A percentile compares a stretch with the other conserved stretches of the same genome.
These are phyloP conservation scores for Talaromyces islandicus DNA, from an alignment of 2,329 filamentous ascomycete genomes.

Conservation along the genomic window DNA sequence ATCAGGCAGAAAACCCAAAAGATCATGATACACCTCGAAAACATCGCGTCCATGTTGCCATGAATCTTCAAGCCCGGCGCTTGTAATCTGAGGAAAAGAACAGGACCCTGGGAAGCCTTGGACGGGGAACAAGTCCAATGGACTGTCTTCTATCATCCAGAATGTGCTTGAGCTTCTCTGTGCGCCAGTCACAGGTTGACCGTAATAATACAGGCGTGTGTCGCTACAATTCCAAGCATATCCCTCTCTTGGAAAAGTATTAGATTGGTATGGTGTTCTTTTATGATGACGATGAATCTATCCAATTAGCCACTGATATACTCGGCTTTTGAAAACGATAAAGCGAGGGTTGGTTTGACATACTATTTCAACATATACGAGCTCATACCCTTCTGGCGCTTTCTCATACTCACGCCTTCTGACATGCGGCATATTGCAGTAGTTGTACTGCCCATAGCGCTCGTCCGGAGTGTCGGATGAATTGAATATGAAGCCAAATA, in stretches of 20 bases:
- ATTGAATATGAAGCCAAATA: conserved; percentile 71
- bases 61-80: conserved; percentile 65
- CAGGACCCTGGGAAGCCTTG: conserved; percentile 67
- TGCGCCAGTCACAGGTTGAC: conserved; percentile 42
- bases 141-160: conserved; percentile 58
- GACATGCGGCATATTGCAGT: conserved; percentile 86
- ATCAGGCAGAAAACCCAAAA: conserved; percentile 61
- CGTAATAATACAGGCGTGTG: conserved; percentile 64
- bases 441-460: conserved; percentile 65
- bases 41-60: conserved; percentile 72
- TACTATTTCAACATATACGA: conserved; percentile 72
- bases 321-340: background rate
- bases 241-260: conserved; percentile 68
- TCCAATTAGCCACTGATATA: background rate
- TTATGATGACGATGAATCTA: conserved; percentile 80
- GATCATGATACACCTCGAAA: conserved; percentile 66
- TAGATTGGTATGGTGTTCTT: conserved; percentile 71
- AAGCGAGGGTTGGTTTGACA: conserved; percentile 20
- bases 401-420: conserved; percentile 58
- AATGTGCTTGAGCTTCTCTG: conserved; percentile 52
- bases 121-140: conserved; percentile 61
- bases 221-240: conserved; percentile 70
- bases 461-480: conserved; percentile 53
- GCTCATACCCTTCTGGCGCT: conserved; percentile 50
- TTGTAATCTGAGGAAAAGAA: conserved; percentile 75